Evolutionary conservation across 1,139 yeast species (phyloP).

Genomic region (Lodderomyces theae): DNA sequence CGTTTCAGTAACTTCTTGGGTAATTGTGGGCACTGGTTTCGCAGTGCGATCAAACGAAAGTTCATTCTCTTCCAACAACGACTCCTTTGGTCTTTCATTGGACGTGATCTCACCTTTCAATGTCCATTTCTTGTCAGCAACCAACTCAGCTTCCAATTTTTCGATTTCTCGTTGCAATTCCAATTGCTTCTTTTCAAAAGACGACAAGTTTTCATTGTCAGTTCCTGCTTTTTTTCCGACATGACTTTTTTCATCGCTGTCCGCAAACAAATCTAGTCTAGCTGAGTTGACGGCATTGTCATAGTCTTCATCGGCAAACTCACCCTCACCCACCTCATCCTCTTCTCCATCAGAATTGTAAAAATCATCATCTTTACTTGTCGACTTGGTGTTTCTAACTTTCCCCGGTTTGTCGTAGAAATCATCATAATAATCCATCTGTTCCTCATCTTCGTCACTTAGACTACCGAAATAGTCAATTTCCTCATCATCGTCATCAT

Average conservation of each 20-base stretch:
- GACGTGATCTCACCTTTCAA: constrained; percentile 89
- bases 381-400: constrained; percentile 17
- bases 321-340: constrained; percentile 35
- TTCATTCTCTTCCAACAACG: constrained; percentile 52
- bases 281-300: constrained; percentile 56
- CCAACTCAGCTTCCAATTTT: constrained; percentile 77
- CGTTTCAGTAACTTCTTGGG: constrained; percentile 81
- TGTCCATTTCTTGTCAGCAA: constrained; percentile 92
- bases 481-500: constrained; percentile 48
- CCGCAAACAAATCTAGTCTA: constrained; percentile 61
- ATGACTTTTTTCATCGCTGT: constrained; percentile 32
- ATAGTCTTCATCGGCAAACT: constrained; percentile 44
- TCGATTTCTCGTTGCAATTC: constrained; percentile 74
- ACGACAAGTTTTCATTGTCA: constrained; percentile 53
- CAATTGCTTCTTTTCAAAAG: constrained; percentile 81
- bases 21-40: constrained; percentile 79
- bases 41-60: constrained; percentile 47
- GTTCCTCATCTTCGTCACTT: constrained; percentile 60
- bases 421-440: constrained; percentile 70
- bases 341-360: constrained; percentile 28
- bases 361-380: constrained; percentile 14
- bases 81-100: constrained; percentile 78
- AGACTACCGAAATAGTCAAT: constrained; percentile 61
- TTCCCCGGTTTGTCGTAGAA: constrained; percentile 59
- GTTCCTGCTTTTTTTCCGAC: constrained; percentile 15